Conservation (phyloP, 331 rosid genomes). For the Rosa hybrid region DNA sequence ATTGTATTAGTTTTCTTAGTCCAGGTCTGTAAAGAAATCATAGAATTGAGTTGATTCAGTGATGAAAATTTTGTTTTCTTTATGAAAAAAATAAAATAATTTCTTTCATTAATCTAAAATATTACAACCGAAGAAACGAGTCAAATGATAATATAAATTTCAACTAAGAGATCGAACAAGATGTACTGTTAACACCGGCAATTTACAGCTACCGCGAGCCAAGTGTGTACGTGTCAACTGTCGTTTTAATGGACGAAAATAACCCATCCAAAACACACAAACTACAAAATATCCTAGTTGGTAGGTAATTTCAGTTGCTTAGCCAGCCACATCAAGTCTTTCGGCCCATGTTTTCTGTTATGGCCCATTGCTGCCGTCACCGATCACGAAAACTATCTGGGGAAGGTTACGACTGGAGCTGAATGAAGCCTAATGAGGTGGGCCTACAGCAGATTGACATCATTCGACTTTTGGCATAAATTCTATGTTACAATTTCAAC, state of each 20-base stretch:
- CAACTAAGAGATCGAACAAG: too few relatives aligned
- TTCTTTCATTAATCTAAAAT: too few relatives aligned
- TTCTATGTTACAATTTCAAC: too few relatives aligned
- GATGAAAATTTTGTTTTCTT: too few relatives aligned
- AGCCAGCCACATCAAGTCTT: not conserved
- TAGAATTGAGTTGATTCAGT: not conserved
- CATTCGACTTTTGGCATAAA: not conserved
- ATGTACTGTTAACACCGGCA: too few relatives aligned
- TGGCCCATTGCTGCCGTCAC: constrained; percentile 2
- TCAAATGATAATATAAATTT: too few relatives aligned
- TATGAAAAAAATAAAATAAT: too few relatives aligned
- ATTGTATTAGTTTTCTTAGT: not conserved
- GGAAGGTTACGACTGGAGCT: constrained; percentile 7
- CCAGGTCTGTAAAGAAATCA: not conserved
- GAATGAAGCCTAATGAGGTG: not conserved
- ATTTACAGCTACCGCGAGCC: too few relatives aligned
- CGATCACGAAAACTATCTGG: not conserved
- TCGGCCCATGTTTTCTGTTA: not conserved
- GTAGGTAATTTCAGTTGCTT: not conserved
- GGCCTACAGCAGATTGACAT: not conserved
- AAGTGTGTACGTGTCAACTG: too few relatives aligned
- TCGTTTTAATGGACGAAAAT: too few relatives aligned
- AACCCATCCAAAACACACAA: not conserved
- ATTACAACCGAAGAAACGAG: too few relatives aligned
- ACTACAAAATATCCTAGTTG: not conserved